Evolutionary conservation across 176 grass and related monocot genomes (phyloP).

Genomic region (Juncus inflexus): DNA sequence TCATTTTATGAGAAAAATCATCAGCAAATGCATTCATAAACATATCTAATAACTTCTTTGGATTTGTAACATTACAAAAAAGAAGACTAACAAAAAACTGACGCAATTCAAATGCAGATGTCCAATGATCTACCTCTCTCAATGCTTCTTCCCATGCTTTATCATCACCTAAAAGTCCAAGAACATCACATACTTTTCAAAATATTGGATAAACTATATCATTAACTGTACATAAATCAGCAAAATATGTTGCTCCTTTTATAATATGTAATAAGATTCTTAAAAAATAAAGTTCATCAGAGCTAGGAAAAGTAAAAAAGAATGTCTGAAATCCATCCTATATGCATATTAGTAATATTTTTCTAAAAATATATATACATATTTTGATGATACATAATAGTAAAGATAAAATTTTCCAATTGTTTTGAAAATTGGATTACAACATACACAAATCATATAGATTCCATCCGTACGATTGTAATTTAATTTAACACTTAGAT

Average conservation of each 20-base stretch:
- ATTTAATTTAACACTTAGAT: no score
- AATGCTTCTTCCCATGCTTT: conserved; percentile 27
- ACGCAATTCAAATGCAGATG: not conserved
- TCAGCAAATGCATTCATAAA: conserved; percentile 15
- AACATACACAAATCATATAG: no score
- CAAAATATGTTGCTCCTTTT: not conserved
- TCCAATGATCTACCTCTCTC: no score
- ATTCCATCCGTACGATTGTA: no score
- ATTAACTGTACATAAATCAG: not conserved
- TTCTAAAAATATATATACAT: no score
- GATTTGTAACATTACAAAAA: conserved; percentile 11
- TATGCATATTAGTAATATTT: no score
- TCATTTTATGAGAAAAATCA: conserved; percentile 8
- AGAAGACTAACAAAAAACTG: conserved; percentile 23
- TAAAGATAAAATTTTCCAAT: no score
- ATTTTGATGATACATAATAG: no score
- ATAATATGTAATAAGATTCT: conserved; percentile 1
- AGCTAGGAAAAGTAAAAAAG: no score
- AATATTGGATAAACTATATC: conserved; percentile 9
- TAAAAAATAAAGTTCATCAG: conserved; percentile 21
- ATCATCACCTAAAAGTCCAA: conserved; percentile 25
- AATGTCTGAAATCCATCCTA: no score
- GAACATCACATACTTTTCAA: conserved; percentile 9
- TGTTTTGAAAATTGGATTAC: no score
- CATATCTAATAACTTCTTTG: not conserved